These are phyloP conservation scores for Russula lepida DNA, from an alignment of 768 basidiomycete genomes.

Conservation along the genomic window DNA sequence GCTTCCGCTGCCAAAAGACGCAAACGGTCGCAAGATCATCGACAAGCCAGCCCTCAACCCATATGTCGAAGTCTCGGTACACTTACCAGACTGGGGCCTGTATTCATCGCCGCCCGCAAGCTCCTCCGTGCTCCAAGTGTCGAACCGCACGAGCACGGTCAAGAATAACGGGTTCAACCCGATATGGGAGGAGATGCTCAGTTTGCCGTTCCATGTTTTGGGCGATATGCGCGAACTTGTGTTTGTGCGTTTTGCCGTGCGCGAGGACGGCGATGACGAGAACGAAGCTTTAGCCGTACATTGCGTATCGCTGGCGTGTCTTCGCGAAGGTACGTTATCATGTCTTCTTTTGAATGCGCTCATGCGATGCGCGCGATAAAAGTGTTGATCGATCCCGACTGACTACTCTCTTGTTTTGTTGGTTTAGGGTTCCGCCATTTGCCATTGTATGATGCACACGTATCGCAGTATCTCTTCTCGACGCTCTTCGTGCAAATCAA, in stretches of 20 bases:
- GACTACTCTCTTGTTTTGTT: background rate
- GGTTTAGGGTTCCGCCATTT: conserved; percentile 76
- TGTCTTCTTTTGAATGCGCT: background rate
- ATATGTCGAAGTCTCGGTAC: conserved; percentile 72
- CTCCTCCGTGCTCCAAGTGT: conserved; percentile 38
- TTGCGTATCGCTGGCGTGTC: conserved; percentile 60
- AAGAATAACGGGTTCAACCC: conserved; percentile 93
- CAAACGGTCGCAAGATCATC: conserved; percentile 49
- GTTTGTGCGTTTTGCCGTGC: conserved; percentile 74
- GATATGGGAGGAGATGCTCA: conserved; percentile 65
- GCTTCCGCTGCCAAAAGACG: conserved; percentile 65
- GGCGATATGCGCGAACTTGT: conserved; percentile 74
- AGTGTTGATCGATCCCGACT: conserved; percentile 23
- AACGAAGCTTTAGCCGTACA: conserved; percentile 65
- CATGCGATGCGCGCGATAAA: no score
- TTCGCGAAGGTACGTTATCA: conserved; percentile 53
- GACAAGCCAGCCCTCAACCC: conserved; percentile 57
- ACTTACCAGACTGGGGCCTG: conserved; percentile 62
- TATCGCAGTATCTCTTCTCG: conserved; percentile 85
- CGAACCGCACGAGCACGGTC: conserved; percentile 51
- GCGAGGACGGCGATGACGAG: conserved; percentile 53
- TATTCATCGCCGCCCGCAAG: conserved; percentile 27
- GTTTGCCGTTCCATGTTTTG: conserved; percentile 67
- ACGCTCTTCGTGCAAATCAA: conserved; percentile 78
- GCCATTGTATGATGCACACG: conserved; percentile 80